Base-by-base conservation (phyloP, 2,329 filamentous ascomycete species). In the Monosporascus sp. region DNA sequence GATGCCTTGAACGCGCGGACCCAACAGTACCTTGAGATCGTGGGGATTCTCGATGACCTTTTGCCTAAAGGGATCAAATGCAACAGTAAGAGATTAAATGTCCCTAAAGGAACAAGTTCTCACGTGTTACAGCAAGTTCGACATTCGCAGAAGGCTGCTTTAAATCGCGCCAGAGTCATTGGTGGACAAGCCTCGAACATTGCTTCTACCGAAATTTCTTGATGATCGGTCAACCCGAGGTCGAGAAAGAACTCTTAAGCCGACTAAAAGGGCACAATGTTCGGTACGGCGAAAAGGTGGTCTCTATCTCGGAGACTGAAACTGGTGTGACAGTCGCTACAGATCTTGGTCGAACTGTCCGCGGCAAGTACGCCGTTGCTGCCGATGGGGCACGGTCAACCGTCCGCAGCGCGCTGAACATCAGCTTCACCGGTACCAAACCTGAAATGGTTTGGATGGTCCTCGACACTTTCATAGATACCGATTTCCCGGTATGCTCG, bases 361-460 rank as follows among this genome's bases (percentile, higher is more conserved):
- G 58, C 27, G 68, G 67, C 55, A 65, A 62, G 22, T 83, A 77
- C 50, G 72, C 74, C 3, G 70, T 80, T 3, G 79, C 77, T 1
- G 79, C 78, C 6, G 80, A 83, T 41, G 79, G 80, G 1, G 75
- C 77, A 0, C 73, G 74, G 18, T 80, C 76, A 0, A 71, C 68
- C 2, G 72, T 82, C 3, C 74, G 79, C 7, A 64, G 59, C 3
- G 55, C 65, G 0, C 65, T 77, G 2, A 65, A 66, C 1, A 74
- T 75, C 31, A 62, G 56, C 22, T 78, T 77, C 52, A 67, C 70
- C 0, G 76, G 76, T 1, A 73, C 72, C 0, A 78, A 77, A 54
- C 76, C 76, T 0, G 75, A 77, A 54, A 78, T 78, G 76, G 63
- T 73, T 1, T 78, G 76, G 76, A 71, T 74, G 0, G 76, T 78